phyloP scores from a whole-genome alignment of 192 early-diverging fungal species.

The Rhizophagus clarus region DNA sequence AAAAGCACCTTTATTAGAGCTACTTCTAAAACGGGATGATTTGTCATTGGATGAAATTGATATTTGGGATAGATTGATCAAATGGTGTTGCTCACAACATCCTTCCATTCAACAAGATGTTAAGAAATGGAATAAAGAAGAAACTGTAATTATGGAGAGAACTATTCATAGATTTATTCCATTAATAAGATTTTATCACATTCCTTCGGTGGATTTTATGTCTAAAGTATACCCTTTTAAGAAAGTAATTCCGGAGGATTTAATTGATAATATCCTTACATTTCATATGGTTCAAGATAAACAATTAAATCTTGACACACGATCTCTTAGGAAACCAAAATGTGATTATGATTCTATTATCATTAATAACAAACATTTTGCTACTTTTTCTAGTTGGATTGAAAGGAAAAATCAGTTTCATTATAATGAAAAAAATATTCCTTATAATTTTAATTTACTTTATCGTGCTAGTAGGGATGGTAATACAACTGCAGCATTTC shows the following conservation, averaged over 20 bases:
- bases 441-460: not conserved
- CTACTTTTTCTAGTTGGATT: not conserved
- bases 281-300: not conserved
- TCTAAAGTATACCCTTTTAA: not conserved
- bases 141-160: not conserved
- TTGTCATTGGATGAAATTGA: not conserved
- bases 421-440: not conserved
- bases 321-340: not conserved
- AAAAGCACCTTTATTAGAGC: not conserved
- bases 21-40: too few species aligned
- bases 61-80: not conserved
- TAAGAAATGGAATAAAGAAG: not conserved
- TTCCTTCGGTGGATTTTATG: not conserved
- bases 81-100: not conserved
- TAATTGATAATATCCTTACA: not conserved
- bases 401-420: not conserved
- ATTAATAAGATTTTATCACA: too few species aligned
- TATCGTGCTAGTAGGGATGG: conserved; percentile 4
- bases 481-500: not conserved
- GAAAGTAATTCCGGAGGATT: not conserved
- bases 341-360: not conserved
- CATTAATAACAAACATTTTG: not conserved
- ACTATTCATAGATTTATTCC: too few species aligned
- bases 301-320: not conserved
- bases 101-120: not conserved